Evolutionary conservation across 371 early-diverging fungal genomes (phyloP), one percentile per base, ranked within the genome.

Genomic region (Mortierella sp.): DNA sequence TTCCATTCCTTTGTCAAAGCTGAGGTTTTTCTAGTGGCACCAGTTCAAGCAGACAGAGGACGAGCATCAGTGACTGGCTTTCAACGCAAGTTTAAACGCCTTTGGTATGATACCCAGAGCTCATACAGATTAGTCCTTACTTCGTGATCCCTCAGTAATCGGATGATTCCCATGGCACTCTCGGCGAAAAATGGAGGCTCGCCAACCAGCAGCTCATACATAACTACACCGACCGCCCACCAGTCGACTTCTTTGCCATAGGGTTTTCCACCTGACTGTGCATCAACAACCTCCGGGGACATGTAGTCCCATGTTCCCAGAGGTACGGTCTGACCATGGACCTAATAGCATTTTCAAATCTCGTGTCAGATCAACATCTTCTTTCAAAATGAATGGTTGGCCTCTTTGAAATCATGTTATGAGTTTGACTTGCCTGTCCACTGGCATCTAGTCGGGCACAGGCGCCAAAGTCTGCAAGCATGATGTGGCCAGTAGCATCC

Each of bases 211-310:
- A 99, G 95, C 88, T 99, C 99, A 88, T 96, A 99, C 94, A 99
- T 96, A 80, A 99, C 97, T 4, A 99, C 98, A 8, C 99, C 99
- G 8, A 99, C 88, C 10, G 98, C 97, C 99, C 99, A 99, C 97
- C 99, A 98, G 92, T 99, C 99, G 84, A 98, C 98, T 45, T 96
- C 97, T 68, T 95, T 95, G 54, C 97, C 97, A 89, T 99, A 99
- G 45, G 84, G 80, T 10, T 90, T 89, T 11, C 92, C 92, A 58
- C 90, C 89, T 24, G 87, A 86, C 38, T 92, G 91, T 44, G 94
- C 91, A 81, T 94, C 88, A 42, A 97, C 94, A 9, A 98, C 95
- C 89, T 98, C 99, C 7, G 98, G 98, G 24, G 99, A 98, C 77
- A 99, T 97, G 87, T 98, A 98, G 78, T 98, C 97, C 72, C 97